A percentile compares a stretch with the other conserved stretches of the same genome.
Conservation (phyloP, 768 basidiomycete genomes). For the Tylopilus sp. region DNA sequence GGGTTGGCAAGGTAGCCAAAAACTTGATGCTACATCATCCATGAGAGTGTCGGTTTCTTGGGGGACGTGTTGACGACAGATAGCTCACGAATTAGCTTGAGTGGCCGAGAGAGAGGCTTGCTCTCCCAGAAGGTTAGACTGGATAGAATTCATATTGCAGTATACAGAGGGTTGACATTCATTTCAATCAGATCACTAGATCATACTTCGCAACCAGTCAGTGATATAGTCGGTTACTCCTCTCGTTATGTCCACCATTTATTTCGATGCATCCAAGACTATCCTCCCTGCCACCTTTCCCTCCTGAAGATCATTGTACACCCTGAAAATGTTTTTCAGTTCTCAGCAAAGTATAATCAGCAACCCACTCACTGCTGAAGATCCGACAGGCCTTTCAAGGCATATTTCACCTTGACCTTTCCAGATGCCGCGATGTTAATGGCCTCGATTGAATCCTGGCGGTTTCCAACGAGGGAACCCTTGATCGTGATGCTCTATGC, state of each 20-base stretch:
- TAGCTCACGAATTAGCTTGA: no score
- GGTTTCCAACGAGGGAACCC: slow-evolving; percentile 57
- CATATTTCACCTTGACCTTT: slow-evolving; percentile 60
- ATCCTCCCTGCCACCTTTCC: slow-evolving; percentile 43
- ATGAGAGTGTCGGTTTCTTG: no score
- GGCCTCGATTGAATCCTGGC: slow-evolving; percentile 82
- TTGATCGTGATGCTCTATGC: slow-evolving; percentile 25
- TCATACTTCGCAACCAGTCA: no score
- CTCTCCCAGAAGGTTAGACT: no score
- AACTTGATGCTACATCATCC: no score
- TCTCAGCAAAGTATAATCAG: not conserved
- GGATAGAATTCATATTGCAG: no score
- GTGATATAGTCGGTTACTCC: no score
- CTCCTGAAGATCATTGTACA: slow-evolving; percentile 38
- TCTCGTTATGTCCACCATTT: not conserved
- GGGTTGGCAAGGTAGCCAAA: no score
- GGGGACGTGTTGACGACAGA: no score
- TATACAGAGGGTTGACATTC: no score
- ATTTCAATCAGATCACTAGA: no score
- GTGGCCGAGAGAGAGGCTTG: no score
- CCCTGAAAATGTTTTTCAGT: slow-evolving; percentile 17
- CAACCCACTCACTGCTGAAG: slow-evolving; percentile 46
- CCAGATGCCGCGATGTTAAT: slow-evolving; percentile 71
- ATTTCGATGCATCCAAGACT: slow-evolving; percentile 34
- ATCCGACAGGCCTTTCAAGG: slow-evolving; percentile 43